These are phyloP conservation scores for Colletotrichum karsti DNA, from an alignment of 2,329 filamentous ascomycete species.

Conservation along the genomic window DNA sequence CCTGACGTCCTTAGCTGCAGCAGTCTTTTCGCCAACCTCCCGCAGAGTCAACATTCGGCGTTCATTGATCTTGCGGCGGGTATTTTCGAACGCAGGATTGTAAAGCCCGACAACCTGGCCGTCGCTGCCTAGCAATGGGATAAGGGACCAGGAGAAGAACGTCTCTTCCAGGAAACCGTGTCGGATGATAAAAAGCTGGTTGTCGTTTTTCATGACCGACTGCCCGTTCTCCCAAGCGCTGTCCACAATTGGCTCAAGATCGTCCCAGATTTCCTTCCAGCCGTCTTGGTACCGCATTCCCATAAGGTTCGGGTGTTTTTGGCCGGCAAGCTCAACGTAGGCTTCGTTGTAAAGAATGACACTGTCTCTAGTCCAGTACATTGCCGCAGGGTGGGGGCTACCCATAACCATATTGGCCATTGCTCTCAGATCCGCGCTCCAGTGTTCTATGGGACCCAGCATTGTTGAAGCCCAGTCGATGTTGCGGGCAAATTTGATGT, in stretches of 20 bases:
- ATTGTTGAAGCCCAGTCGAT: constrained; percentile 78
- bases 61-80: constrained; percentile 79
- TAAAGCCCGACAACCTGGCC: constrained; percentile 80
- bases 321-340: constrained; percentile 75
- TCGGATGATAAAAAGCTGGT: constrained; percentile 76
- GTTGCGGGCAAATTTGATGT: constrained; percentile 77
- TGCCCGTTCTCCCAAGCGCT: constrained; percentile 75
- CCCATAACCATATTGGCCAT: constrained; percentile 88
- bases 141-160: constrained; percentile 85
- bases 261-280: constrained; percentile 80
- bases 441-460: constrained; percentile 79
- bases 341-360: constrained; percentile 78
- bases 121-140: constrained; percentile 78
- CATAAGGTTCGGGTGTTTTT: constrained; percentile 82
- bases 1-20: constrained; percentile 75
- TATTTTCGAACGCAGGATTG: constrained; percentile 85
- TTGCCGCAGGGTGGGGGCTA: constrained; percentile 76
- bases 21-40: constrained; percentile 80
- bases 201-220: constrained; percentile 86
- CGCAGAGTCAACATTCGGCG: constrained; percentile 81
- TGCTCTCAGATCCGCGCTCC: constrained; percentile 75
- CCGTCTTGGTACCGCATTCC: constrained; percentile 73
- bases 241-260: constrained; percentile 73
- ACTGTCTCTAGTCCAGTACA: constrained; percentile 81
- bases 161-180: constrained; percentile 79